Evolutionary conservation across 2,329 filamentous ascomycete genomes (phyloP).

Genomic region (Beauveria caledonica): DNA sequence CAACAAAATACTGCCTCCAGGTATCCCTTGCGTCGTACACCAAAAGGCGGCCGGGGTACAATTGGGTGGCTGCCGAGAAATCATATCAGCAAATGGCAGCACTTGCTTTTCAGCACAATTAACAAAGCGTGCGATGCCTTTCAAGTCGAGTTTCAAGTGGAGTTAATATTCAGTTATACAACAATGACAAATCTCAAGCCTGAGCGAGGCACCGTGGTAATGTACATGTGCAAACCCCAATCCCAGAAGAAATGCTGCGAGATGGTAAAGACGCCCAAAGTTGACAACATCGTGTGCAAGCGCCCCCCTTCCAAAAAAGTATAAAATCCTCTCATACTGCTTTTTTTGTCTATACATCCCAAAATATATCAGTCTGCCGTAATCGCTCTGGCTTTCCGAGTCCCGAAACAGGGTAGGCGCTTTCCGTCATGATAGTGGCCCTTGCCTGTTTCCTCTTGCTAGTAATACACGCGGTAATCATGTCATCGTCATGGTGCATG

Average conservation of each 20-base stretch:
- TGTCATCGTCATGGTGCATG: conserved; percentile 6
- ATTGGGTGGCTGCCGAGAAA: neutral
- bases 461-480: conserved; percentile 8
- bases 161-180: conserved; percentile 10
- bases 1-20: neutral
- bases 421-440: neutral
- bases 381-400: neutral
- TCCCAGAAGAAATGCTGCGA: conserved; percentile 3
- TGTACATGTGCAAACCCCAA: conserved; percentile 9
- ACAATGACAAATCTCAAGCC: conserved; percentile 9
- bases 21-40: neutral
- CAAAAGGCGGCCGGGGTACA: neutral
- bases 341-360: conserved; percentile 6
- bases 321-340: neutral
- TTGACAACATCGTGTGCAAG: conserved; percentile 3
- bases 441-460: neutral
- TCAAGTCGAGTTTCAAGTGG: conserved; percentile 12
- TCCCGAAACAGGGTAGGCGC: neutral
- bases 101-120: neutral
- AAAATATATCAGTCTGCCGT: neutral
- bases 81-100: neutral
- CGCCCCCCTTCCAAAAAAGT: neutral
- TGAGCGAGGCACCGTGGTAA: conserved; percentile 8
- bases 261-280: conserved; percentile 8
- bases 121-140: neutral